Evolutionary conservation across 805 yeast genomes (phyloP).

Genomic region (Kazachstania bromeliacearum): DNA sequence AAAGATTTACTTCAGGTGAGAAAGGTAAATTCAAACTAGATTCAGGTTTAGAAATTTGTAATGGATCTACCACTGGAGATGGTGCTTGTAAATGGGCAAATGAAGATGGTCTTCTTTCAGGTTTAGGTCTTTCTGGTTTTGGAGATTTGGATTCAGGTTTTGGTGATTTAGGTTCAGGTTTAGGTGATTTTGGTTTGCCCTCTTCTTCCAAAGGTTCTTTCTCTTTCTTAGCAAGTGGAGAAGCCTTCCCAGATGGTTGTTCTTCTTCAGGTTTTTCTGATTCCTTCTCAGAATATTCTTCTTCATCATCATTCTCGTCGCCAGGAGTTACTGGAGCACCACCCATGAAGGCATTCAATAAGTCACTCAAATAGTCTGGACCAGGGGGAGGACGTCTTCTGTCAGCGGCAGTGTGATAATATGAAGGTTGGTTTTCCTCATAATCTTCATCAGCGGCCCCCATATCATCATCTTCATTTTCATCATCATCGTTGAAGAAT

Average conservation of each 20-base stretch:
- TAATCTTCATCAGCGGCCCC: constrained; percentile 2
- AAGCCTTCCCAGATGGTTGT: neutral
- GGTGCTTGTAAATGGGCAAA: constrained; percentile 22
- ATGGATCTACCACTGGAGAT: constrained; percentile 31
- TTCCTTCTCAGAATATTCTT: constrained; percentile 12
- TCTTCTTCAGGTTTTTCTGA: constrained; percentile 14
- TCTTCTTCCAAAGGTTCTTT: neutral
- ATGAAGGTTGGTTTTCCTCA: constrained; percentile 11
- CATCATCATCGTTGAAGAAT: constrained; percentile 26
- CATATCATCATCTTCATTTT: constrained; percentile 10
- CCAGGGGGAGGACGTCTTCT: no score
- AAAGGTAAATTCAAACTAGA: constrained; percentile 36
- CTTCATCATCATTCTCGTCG: constrained; percentile 6
- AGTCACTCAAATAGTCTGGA: constrained; percentile 10
- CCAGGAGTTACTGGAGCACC: constrained; percentile 2
- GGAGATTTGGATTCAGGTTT: constrained; percentile 2
- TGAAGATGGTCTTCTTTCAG: constrained; percentile 7
- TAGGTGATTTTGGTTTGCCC: neutral
- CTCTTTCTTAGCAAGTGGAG: neutral
- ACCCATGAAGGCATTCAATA: constrained; percentile 19
- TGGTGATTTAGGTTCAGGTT: neutral
- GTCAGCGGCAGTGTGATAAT: constrained; percentile 13
- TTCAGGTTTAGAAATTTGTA: constrained; percentile 40
- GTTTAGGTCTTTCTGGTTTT: constrained; percentile 3
- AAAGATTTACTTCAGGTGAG: constrained; percentile 52